phyloP scores from a whole-genome alignment of 768 basidiomycete genomes.

The Dendrothele bispora region DNA sequence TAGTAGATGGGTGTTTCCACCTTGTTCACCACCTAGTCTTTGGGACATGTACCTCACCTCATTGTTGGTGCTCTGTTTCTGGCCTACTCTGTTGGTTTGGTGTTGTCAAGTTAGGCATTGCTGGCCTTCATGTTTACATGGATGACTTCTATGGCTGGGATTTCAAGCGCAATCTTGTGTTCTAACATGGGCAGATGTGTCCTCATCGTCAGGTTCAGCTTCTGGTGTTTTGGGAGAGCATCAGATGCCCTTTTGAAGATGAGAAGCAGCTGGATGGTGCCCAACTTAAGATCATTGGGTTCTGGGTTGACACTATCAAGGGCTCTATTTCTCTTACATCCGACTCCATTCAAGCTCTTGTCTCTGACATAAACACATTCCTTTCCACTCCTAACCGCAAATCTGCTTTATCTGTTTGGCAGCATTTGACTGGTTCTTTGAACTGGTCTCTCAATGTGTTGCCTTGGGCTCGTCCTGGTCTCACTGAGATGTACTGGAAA shows the following conservation, averaged over 20 bases:
- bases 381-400: neutral
- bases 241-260: conserved; percentile 24
- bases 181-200: conserved; percentile 16
- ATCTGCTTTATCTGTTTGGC: conserved; percentile 23
- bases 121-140: conserved; percentile 25
- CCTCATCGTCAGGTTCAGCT: conserved; percentile 23
- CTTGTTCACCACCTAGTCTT: conserved; percentile 29
- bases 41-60: conserved; percentile 23
- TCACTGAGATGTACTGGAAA: conserved; percentile 17
- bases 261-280: conserved; percentile 25
- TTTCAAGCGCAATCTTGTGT: conserved; percentile 17
- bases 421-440: conserved; percentile 27
- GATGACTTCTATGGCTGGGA: conserved; percentile 30
- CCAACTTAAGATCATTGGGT: conserved; percentile 34
- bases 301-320: conserved; percentile 26
- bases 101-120: conserved; percentile 15
- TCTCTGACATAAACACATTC: conserved; percentile 11
- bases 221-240: conserved; percentile 24
- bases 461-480: conserved; percentile 14
- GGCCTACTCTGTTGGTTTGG: conserved; percentile 30
- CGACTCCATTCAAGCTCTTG: conserved; percentile 14
- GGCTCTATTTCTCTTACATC: conserved; percentile 22
- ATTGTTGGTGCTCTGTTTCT: conserved; percentile 24
- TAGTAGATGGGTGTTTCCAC: conserved; percentile 18
- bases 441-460: conserved; percentile 35